Evolutionary conservation across 495 filamentous ascomycete genomes (phyloP), one percentile per base, ranked within the genome.

Genomic region (Xylaria venustula): DNA sequence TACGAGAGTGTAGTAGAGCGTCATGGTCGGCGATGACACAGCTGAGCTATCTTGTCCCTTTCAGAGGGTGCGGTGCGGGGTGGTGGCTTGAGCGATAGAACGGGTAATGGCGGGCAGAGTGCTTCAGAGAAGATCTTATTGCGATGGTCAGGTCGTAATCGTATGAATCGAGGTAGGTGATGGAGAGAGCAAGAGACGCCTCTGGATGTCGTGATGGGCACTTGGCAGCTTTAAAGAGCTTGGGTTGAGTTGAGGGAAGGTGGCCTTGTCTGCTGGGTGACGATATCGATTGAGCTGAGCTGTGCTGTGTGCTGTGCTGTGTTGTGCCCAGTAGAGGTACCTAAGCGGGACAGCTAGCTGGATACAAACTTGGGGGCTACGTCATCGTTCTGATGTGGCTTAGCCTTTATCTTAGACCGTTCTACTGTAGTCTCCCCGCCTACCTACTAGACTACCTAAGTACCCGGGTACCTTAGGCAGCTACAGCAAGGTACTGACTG

Each of bases 1-100:
- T 90, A 97, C 94, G 57, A 98, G 85, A 68, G 85, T 92, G 84
- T 96, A 98, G 83, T 98, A 98, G 74, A 98, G 92, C 77, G 95
- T 98, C 94, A 98, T 98, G 61, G 42, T 75, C 88, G 84, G 65
- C 71, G 66, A 65, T 51, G 34, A 26, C 47, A 44, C 42, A 53
- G 32, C n/a, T n/a, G n/a, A n/a, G 15, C 34, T 50, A 45, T 47
- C 50, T 58, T 15, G 32, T 40, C 30, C 53, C 47, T n/a, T n/a
- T 22, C 66, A 36, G 63, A 62, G 59, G 62, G 63, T 63, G 55
- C 25, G 53, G 59, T 54, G 62, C 60, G 65, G 58, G 62, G 65
- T 56, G 61, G 63, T 59, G 71, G n/a, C 14, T 54, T 23, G 17
- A n/a, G 9, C 15, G 30, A 51, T 48, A 41, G 30, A 12, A 5